These are phyloP conservation scores for Termitomyces eurrhizus DNA, from an alignment of 768 basidiomycete genomes.

Conservation along the genomic window DNA sequence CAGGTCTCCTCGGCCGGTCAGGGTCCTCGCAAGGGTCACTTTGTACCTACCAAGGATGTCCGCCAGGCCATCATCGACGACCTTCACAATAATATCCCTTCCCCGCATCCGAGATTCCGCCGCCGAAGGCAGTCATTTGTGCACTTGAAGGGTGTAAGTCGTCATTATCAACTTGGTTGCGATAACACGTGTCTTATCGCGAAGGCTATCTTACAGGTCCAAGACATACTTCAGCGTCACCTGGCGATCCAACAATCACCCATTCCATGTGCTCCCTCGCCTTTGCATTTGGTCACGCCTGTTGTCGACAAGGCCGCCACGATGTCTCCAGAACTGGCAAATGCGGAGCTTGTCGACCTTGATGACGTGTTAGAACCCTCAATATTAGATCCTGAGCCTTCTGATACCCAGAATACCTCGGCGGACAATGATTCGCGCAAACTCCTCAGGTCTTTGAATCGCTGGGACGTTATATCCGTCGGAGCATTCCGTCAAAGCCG, in stretches of 20 bases:
- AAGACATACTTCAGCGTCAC: constrained; percentile 31
- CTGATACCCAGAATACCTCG: constrained; percentile 27
- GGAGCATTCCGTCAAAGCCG: constrained; percentile 68
- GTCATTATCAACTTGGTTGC: constrained; percentile 3
- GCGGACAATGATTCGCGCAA: constrained; percentile 34
- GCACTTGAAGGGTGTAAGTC: constrained; percentile 34
- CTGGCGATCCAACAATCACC: constrained; percentile 23
- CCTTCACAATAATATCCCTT: constrained; percentile 39
- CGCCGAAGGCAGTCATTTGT: constrained; percentile 25
- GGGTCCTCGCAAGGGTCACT: constrained; percentile 36
- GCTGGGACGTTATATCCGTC: constrained; percentile 76
- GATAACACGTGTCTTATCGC: constrained; percentile 8
- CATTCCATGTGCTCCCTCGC: constrained; percentile 21
- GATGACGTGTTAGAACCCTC: constrained; percentile 78
- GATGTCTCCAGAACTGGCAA: constrained; percentile 31
- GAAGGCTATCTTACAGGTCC: constrained; percentile 25
- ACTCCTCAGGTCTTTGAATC: constrained; percentile 46
- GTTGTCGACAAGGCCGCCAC: constrained; percentile 11
- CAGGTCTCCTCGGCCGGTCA: constrained; percentile 20
- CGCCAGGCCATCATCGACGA: constrained; percentile 46
- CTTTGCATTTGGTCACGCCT: constrained; percentile 12
- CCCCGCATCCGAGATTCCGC: constrained; percentile 46
- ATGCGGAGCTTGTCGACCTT: constrained; percentile 56
- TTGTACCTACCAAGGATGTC: constrained; percentile 31
- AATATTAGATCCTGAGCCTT: constrained; percentile 56